Conservation (phyloP, 768 basidiomycete genomes). For the Lactifluus volemus region DNA sequence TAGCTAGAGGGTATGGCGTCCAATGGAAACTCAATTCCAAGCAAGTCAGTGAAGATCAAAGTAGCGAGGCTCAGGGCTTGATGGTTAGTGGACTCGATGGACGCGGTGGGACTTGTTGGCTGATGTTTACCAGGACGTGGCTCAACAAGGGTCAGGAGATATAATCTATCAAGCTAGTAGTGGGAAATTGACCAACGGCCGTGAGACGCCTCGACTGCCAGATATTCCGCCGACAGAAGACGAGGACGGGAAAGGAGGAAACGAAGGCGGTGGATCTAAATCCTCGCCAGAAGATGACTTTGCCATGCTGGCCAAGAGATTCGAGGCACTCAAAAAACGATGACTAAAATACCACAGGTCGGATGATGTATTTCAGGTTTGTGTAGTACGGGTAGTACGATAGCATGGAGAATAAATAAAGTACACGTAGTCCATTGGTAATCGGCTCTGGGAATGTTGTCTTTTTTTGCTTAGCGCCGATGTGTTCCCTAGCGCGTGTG, state of each 20-base stretch:
- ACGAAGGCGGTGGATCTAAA: constrained; percentile 25
- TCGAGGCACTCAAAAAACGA: constrained; percentile 81
- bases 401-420: no score
- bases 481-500: not conserved
- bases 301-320: constrained; percentile 66
- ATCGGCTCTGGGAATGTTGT: not conserved
- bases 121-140: not conserved
- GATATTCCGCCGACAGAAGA: constrained; percentile 45
- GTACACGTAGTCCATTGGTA: no score
- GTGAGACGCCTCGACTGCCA: constrained; percentile 37
- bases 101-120: not conserved
- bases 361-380: not conserved
- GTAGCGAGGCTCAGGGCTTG: constrained; percentile 23
- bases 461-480: not conserved
- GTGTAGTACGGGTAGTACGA: not conserved
- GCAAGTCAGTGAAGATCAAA: constrained; percentile 22
- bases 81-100: constrained; percentile 29
- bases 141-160: not conserved
- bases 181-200: constrained; percentile 7
- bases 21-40: constrained; percentile 44
- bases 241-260: constrained; percentile 27
- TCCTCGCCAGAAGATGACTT: constrained; percentile 56
- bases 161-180: not conserved
- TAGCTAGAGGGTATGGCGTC: constrained; percentile 80
- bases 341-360: constrained; percentile 25